Conservation (phyloP, 495 filamentous ascomycete species). For the Collariella sp. region DNA sequence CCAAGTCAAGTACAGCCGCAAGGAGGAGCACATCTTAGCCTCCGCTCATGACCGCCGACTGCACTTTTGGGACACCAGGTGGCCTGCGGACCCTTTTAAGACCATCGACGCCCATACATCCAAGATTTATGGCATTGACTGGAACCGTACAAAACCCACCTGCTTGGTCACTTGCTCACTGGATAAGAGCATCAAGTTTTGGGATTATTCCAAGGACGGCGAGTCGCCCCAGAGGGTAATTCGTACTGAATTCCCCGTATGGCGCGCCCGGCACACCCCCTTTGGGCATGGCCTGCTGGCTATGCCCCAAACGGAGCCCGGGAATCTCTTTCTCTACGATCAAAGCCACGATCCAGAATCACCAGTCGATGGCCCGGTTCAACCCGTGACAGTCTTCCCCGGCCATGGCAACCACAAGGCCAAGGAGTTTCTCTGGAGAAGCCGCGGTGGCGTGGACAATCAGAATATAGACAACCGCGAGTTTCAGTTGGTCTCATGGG, state of each 20-base stretch:
- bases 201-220: constrained; percentile 63
- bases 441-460: constrained; percentile 58
- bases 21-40: constrained; percentile 74
- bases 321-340: constrained; percentile 79
- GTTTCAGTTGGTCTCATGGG: constrained; percentile 92
- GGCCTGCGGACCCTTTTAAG: constrained; percentile 65
- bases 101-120: constrained; percentile 87
- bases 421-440: constrained; percentile 90
- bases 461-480: constrained; percentile 78
- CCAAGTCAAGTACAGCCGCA: constrained; percentile 91
- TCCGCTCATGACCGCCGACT: constrained; percentile 83
- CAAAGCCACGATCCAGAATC: constrained; percentile 39
- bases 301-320: constrained; percentile 84
- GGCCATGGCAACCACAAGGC: constrained; percentile 75
- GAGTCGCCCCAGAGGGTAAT: constrained; percentile 66
- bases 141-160: constrained; percentile 68
- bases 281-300: constrained; percentile 82
- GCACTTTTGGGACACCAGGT: constrained; percentile 84
- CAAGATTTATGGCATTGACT: constrained; percentile 94
- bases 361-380: constrained; percentile 37
- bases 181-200: constrained; percentile 89
- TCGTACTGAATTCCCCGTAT: constrained; percentile 75
- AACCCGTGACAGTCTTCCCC: constrained; percentile 64
- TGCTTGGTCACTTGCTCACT: constrained; percentile 79
- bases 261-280: constrained; percentile 88